phyloP scores from a whole-genome alignment of 1,139 yeast species.

The Blastobotrys niveus region DNA sequence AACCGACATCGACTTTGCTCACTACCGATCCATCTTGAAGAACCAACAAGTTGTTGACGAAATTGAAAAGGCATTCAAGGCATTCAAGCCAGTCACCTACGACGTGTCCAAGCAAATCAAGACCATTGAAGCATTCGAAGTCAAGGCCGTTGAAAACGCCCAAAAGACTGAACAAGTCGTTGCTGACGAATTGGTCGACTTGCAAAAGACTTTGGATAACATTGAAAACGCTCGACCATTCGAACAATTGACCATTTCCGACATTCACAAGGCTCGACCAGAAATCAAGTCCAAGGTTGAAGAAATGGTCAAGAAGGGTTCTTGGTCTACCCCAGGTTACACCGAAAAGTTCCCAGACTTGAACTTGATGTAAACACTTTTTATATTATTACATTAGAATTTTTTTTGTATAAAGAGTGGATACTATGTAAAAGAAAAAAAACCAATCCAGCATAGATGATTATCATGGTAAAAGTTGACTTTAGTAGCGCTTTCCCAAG shows the following conservation, averaged over 20 bases:
- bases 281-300: constrained; percentile 94
- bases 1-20: constrained; percentile 70
- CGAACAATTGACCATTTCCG: constrained; percentile 93
- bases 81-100: constrained; percentile 77
- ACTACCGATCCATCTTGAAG: constrained; percentile 75
- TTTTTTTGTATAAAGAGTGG: not conserved
- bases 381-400: not conserved
- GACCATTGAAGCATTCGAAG: constrained; percentile 89
- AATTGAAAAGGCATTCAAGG: constrained; percentile 67
- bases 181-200: constrained; percentile 74
- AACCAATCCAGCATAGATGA: not conserved
- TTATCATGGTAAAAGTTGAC: no score
- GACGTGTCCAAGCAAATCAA: constrained; percentile 86
- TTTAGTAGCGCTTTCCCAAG: no score
- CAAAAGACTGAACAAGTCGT: constrained; percentile 88
- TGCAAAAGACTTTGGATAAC: constrained; percentile 83
- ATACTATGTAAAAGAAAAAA: not conserved
- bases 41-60: constrained; percentile 76
- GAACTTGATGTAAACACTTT: constrained; percentile 71
- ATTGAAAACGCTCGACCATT: constrained; percentile 97
- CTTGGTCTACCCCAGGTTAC: constrained; percentile 98
- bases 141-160: constrained; percentile 94
- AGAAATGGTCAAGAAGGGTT: constrained; percentile 94
- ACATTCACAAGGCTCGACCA: constrained; percentile 91
- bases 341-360: constrained; percentile 95